Percentiles rank a stretch among this genome's conserved stretches.
These are phyloP conservation scores for Paraconiothyrium brasiliense DNA, from an alignment of 2,329 filamentous ascomycete species.

Conservation along the genomic window DNA sequence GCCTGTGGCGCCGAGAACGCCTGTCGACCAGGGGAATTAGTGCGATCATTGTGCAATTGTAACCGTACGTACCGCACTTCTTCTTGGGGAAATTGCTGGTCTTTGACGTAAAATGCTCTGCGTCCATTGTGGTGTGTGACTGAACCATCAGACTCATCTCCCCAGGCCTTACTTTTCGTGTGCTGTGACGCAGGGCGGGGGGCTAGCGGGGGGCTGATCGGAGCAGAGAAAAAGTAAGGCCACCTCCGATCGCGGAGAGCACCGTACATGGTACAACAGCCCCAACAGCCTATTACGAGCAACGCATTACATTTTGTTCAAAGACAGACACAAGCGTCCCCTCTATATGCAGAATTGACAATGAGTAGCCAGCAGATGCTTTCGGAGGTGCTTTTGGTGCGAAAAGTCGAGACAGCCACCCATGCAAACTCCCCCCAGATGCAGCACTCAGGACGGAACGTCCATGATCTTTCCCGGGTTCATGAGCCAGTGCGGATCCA, in stretches of 20 bases:
- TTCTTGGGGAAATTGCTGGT: constrained; percentile 58
- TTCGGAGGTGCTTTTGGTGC: neutral
- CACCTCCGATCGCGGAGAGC: constrained; percentile 38
- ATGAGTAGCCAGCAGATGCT: neutral
- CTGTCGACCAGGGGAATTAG: constrained; percentile 35
- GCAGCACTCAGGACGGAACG: constrained; percentile 29
- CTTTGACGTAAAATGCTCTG: constrained; percentile 52
- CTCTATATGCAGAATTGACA: constrained; percentile 7
- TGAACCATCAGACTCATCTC: constrained; percentile 18
- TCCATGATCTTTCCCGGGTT: constrained; percentile 95
- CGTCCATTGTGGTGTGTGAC: constrained; percentile 49
- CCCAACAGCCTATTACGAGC: neutral
- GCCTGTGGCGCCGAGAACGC: constrained; percentile 88
- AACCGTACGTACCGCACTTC: constrained; percentile 59
- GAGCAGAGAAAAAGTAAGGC: constrained; percentile 19
- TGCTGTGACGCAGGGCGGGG: constrained; percentile 34
- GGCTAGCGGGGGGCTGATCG: constrained; percentile 27
- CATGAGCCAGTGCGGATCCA: constrained; percentile 89
- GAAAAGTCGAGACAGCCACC: neutral
- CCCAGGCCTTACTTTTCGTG: constrained; percentile 27
- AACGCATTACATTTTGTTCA: neutral
- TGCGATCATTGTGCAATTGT: constrained; percentile 45
- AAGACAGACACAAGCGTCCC: neutral
- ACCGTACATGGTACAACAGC: neutral
- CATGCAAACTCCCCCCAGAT: neutral